phyloP scores from a whole-genome alignment of 257 asterid species.

The Salvia splendens region DNA sequence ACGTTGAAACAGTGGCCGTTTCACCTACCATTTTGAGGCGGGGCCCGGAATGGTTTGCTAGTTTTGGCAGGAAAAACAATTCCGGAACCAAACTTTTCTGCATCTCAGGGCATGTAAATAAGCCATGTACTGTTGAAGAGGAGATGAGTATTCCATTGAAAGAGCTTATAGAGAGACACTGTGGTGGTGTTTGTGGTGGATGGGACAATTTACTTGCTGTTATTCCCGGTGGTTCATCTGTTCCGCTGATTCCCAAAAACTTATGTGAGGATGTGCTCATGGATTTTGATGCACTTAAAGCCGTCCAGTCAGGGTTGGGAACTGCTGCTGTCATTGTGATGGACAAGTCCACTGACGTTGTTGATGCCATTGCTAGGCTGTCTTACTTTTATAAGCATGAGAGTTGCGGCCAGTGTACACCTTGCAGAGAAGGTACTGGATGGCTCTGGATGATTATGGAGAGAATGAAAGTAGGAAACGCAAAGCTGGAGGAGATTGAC shows the following conservation, averaged over 20 bases:
- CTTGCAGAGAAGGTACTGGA: conserved; percentile 99
- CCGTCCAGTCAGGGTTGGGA: conserved; percentile 94
- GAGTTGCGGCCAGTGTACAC: conserved; percentile 99
- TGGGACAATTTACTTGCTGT: conserved; percentile 97
- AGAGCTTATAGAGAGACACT: conserved; percentile 90
- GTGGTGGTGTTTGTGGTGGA: conserved; percentile 99
- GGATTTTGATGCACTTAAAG: conserved; percentile 98
- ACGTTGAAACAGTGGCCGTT: conserved; percentile 96
- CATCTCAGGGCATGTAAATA: conserved; percentile 95
- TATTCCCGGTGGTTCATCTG: conserved; percentile 97
- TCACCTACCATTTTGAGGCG: conserved; percentile 97
- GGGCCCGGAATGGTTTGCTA: conserved; percentile 98
- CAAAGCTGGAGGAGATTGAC: conserved; percentile 93
- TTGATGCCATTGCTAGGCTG: conserved; percentile 92
- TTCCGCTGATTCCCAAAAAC: conserved; percentile 78
- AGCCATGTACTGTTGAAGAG: conserved; percentile 99
- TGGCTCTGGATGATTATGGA: conserved; percentile 99
- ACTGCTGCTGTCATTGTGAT: conserved; percentile 98
- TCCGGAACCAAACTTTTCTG: conserved; percentile 91
- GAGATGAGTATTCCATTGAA: conserved; percentile 95
- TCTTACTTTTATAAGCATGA: conserved; percentile 98
- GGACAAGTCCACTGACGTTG: conserved; percentile 96
- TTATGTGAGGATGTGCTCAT: conserved; percentile 91
- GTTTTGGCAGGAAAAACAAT: conserved; percentile 95
- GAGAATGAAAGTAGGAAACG: conserved; percentile 97